Evolutionary conservation across 148 eudicot species (phyloP).

Genomic region (Dianthus caryophyllus): DNA sequence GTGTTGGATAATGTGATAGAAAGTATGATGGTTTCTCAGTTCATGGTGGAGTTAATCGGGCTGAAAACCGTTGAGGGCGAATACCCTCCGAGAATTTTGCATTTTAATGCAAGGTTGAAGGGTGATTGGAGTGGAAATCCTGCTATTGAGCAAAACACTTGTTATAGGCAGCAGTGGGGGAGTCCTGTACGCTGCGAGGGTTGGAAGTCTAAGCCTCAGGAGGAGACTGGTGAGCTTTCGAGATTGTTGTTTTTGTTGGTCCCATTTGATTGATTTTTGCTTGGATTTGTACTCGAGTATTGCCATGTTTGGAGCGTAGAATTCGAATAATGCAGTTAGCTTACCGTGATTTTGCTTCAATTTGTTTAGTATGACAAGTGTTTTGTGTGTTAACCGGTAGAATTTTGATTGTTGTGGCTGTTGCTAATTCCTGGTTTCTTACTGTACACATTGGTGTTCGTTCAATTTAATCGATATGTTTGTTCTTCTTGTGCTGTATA

Average conservation of each 20-base stretch:
- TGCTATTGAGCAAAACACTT: conserved; percentile 92
- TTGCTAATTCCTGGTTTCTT: no score
- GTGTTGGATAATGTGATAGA: conserved; percentile 63
- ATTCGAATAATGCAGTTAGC: no score
- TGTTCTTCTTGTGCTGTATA: conserved; percentile 21
- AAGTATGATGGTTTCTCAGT: conserved; percentile 75
- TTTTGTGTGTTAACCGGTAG: neutral
- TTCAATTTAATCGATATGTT: no score
- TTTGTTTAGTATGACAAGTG: neutral
- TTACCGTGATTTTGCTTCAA: no score
- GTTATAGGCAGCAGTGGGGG: conserved; percentile 96
- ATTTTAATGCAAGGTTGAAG: conserved; percentile 85
- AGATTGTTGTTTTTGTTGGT: neutral
- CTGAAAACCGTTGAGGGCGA: conserved; percentile 90
- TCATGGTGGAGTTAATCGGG: conserved; percentile 89
- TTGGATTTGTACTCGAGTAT: no score
- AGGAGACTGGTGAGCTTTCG: conserved; percentile 68
- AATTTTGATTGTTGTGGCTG: conserved; percentile 7
- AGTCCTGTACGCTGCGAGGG: conserved; percentile 78
- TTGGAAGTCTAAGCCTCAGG: conserved; percentile 66
- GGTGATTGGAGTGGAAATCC: conserved; percentile 96
- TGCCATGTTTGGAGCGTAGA: no score
- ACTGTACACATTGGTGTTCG: no score
- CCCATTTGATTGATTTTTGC: no score
- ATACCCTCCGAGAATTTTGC: conserved; percentile 89